A percentile compares a stretch with the other conserved stretches of the same genome.
These are phyloP conservation scores for Pseudotulostoma volvatum DNA, from an alignment of 495 filamentous ascomycete species.

Conservation along the genomic window DNA sequence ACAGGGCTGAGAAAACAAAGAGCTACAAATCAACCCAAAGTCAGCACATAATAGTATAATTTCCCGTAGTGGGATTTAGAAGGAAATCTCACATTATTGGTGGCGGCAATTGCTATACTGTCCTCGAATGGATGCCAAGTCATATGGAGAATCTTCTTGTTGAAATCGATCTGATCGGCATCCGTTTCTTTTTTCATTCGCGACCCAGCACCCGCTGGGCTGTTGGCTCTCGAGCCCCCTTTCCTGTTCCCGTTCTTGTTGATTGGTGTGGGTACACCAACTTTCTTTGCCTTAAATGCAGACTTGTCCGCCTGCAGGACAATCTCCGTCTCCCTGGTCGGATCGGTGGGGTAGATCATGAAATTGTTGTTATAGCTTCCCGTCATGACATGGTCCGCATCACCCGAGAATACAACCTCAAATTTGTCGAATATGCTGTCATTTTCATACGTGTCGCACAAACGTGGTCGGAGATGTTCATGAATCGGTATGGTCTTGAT, in stretches of 20 bases:
- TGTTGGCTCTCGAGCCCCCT: slow-evolving; percentile 68
- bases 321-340: slow-evolving; percentile 89
- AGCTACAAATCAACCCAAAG: slow-evolving; percentile 32
- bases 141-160: slow-evolving; percentile 99
- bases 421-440: slow-evolving; percentile 99
- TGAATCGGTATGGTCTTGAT: slow-evolving; percentile 98
- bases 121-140: slow-evolving; percentile 99
- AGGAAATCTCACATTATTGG: slow-evolving; percentile 76
- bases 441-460: slow-evolving; percentile 98
- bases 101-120: slow-evolving; percentile 97
- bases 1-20: slow-evolving; percentile 98
- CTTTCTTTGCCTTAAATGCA: slow-evolving; percentile 99
- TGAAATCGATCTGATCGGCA: slow-evolving; percentile 98
- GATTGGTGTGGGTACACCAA: slow-evolving; percentile 94
- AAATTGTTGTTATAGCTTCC: slow-evolving; percentile 99
- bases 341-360: slow-evolving; percentile 98
- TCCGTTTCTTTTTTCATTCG: slow-evolving; percentile 98
- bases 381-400: slow-evolving; percentile 98
- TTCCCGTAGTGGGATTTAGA: no score
- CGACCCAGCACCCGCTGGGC: slow-evolving; percentile 78
- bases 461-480: slow-evolving; percentile 81
- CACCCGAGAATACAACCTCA: slow-evolving; percentile 95
- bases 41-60: slow-evolving; percentile 9
- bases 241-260: slow-evolving; percentile 62
- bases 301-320: slow-evolving; percentile 97